Evolutionary conservation across 2,329 filamentous ascomycete genomes (phyloP).

Genomic region (Clarireedia hainanense): DNA sequence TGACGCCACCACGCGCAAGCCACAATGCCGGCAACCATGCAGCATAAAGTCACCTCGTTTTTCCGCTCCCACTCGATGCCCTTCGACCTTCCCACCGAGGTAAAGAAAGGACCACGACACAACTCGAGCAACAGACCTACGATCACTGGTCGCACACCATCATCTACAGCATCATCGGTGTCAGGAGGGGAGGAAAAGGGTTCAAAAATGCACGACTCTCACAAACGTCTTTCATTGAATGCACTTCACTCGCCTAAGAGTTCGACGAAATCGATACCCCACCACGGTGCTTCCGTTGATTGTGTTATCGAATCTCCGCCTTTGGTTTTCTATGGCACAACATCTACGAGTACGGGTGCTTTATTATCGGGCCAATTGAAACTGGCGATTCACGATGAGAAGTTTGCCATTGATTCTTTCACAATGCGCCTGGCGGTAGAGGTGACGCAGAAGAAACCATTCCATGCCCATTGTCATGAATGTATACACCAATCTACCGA

Average conservation of each 20-base stretch:
- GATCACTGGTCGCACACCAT: slow-evolving; percentile 7
- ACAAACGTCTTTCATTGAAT: slow-evolving; percentile 25
- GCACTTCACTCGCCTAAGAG: slow-evolving; percentile 20
- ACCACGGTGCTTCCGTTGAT: slow-evolving; percentile 19
- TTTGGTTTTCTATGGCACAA: slow-evolving; percentile 71
- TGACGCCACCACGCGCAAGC: not conserved
- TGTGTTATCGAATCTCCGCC: slow-evolving; percentile 44
- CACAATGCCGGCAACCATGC: slow-evolving; percentile 8
- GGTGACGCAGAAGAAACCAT: slow-evolving; percentile 73
- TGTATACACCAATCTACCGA: slow-evolving; percentile 67
- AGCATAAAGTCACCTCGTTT: slow-evolving; percentile 7
- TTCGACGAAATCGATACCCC: slow-evolving; percentile 19
- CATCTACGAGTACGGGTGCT: slow-evolving; percentile 71
- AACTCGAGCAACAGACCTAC: not conserved
- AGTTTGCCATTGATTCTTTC: slow-evolving; percentile 62
- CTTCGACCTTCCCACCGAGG: slow-evolving; percentile 1
- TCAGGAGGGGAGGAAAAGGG: not conserved
- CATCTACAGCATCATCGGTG: slow-evolving; percentile 10
- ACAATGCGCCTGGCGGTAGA: slow-evolving; percentile 64
- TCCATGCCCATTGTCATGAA: slow-evolving; percentile 67
- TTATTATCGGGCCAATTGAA: slow-evolving; percentile 78
- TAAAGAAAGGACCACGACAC: not conserved
- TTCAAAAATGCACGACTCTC: slow-evolving; percentile 20
- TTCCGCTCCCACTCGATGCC: slow-evolving; percentile 4
- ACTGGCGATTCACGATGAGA: slow-evolving; percentile 60